Conservation (phyloP, 2,329 filamentous ascomycete species). For the Monosporascus sp. region DNA sequence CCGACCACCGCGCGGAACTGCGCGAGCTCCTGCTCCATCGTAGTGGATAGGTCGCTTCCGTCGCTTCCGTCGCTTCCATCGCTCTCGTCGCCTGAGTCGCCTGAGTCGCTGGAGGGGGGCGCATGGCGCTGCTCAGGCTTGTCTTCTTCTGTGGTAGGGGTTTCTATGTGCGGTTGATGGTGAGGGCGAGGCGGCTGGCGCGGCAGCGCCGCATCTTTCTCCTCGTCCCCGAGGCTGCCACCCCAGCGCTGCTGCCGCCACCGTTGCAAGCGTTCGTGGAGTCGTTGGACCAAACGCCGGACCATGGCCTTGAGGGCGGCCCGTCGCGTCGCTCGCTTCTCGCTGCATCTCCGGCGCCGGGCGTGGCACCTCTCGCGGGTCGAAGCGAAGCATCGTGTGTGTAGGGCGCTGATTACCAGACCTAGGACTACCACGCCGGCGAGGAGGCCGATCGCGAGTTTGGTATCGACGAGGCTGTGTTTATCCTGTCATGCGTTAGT, state of each 20-base stretch:
- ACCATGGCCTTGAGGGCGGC: constrained; percentile 19
- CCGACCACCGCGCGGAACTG: constrained; percentile 40
- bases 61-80: constrained; percentile 3
- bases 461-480: constrained; percentile 4
- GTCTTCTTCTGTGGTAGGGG: too few relatives aligned
- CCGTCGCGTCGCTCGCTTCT: constrained; percentile 5
- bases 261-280: constrained; percentile 11
- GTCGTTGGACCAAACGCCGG: constrained; percentile 25
- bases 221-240: constrained; percentile 24
- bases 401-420: constrained; percentile 18
- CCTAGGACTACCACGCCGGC: constrained; percentile 18
- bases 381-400: constrained; percentile 20
- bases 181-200: too few relatives aligned
- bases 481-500: background rate
- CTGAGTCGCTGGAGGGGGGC: too few relatives aligned
- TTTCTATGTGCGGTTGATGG: too few relatives aligned
- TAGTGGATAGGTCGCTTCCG: constrained; percentile 18
- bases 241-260: background rate
- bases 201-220: constrained; percentile 28
- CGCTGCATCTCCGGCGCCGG: constrained; percentile 1
- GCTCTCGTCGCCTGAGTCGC: constrained; percentile 2
- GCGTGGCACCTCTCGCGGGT: constrained; percentile 21
- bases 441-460: constrained; percentile 9
- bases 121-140: too few relatives aligned
- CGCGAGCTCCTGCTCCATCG: constrained; percentile 45